Conservation (phyloP, 371 early-diverging fungal species). For the Zychaea mexicana region DNA sequence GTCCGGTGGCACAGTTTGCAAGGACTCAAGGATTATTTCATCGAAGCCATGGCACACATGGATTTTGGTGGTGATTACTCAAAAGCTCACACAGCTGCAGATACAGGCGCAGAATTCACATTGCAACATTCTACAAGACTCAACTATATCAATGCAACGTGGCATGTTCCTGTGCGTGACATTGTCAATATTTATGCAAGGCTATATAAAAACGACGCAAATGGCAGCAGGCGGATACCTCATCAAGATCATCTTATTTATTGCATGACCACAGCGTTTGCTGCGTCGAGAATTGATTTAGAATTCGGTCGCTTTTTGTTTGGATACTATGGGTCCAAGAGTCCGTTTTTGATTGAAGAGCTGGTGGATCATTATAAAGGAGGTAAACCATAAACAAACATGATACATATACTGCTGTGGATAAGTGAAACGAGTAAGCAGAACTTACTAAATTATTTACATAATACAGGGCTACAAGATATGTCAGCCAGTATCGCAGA, state of each 20-base stretch:
- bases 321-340: constrained; percentile 47
- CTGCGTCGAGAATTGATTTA: constrained; percentile 66
- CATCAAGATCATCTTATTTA: constrained; percentile 34
- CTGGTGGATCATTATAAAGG: constrained; percentile 74
- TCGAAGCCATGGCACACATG: constrained; percentile 63
- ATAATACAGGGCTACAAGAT: constrained; percentile 53
- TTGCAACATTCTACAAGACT: constrained; percentile 51
- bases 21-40: constrained; percentile 71
- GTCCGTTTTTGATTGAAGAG: constrained; percentile 76
- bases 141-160: constrained; percentile 53
- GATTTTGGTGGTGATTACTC: constrained; percentile 63
- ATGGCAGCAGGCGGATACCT: not conserved
- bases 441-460: no score
- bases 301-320: constrained; percentile 48
- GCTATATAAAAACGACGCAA: constrained; percentile 33
- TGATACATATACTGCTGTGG: not conserved
- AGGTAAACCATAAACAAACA: constrained; percentile 46
- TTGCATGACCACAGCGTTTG: constrained; percentile 68
- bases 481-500: constrained; percentile 64
- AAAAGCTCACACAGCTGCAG: constrained; percentile 74
- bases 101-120: constrained; percentile 83
- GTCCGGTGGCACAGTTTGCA: constrained; percentile 83
- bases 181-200: constrained; percentile 69
- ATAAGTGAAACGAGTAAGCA: no score
- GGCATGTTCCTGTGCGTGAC: constrained; percentile 81